phyloP scores from a whole-genome alignment of 2,329 filamentous ascomycete species.

The Mariannaea elegans region DNA sequence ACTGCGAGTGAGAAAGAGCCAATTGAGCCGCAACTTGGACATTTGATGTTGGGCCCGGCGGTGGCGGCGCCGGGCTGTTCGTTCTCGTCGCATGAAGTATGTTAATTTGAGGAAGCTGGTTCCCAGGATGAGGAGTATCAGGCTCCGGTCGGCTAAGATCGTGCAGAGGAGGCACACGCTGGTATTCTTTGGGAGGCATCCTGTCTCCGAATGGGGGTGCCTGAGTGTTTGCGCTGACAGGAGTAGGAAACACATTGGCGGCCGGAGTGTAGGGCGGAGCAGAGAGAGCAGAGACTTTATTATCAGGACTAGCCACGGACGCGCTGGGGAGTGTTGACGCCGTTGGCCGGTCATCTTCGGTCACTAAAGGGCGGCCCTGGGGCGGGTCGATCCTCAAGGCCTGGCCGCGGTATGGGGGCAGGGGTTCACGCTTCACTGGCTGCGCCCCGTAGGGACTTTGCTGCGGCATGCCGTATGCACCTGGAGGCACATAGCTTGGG shows the following conservation, averaged over 20 bases:
- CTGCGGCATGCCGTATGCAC: conserved; percentile 70
- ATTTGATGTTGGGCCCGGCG: conserved; percentile 51
- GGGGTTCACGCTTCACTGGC: conserved; percentile 62
- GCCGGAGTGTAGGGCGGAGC: conserved; percentile 62
- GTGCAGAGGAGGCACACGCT: conserved; percentile 68
- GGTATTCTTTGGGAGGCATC: conserved; percentile 63
- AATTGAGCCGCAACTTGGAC: conserved; percentile 67
- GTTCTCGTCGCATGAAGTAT: conserved; percentile 61
- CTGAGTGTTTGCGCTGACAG: conserved; percentile 65
- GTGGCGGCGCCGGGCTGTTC: conserved; percentile 56
- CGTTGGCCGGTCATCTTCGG: conserved; percentile 68
- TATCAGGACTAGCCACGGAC: conserved; percentile 66
- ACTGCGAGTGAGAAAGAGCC: conserved; percentile 65
- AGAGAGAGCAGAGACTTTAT: conserved; percentile 69
- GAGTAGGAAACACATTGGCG: conserved; percentile 67
- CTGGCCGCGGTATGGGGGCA: conserved; percentile 69
- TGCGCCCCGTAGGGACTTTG: conserved; percentile 49
- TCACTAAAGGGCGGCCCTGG: conserved; percentile 62
- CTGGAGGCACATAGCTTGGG: conserved; percentile 67
- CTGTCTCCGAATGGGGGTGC: conserved; percentile 57
- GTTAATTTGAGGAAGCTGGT: conserved; percentile 65
- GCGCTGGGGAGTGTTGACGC: conserved; percentile 67
- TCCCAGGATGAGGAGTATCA: conserved; percentile 61
- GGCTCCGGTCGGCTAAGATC: conserved; percentile 65
- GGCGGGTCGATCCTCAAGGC: conserved; percentile 70